These are phyloP conservation scores for Pugionium cornutum DNA, from an alignment of 345 rosid genomes.

Conservation along the genomic window DNA sequence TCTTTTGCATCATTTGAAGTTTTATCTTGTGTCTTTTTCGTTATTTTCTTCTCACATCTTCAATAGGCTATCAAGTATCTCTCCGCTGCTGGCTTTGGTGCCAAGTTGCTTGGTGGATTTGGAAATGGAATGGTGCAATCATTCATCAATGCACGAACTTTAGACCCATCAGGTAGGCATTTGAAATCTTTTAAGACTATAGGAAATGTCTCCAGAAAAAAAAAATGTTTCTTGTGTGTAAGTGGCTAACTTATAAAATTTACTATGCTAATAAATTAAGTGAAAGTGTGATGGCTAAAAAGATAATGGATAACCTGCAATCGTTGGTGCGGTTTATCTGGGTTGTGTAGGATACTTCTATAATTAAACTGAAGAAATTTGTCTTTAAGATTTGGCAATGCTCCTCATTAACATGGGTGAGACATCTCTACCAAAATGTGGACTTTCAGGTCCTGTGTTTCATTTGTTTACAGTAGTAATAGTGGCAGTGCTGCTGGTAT, in stretches of 20 bases:
- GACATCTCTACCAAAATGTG: neutral
- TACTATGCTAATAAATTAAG: neutral
- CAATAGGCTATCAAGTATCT: constrained; percentile 88
- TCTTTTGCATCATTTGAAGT: constrained; percentile 21
- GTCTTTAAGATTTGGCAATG: neutral
- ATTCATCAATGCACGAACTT: constrained; percentile 81
- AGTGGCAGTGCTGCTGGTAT: neutral
- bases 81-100: constrained; percentile 97
- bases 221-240: neutral
- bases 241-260: neutral
- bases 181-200: neutral
- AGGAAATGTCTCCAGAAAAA: neutral
- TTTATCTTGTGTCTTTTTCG: constrained; percentile 19
- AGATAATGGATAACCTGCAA: constrained; percentile 11
- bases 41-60: constrained; percentile 37
- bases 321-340: neutral
- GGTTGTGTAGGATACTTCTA: constrained; percentile 12
- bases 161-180: constrained; percentile 64
- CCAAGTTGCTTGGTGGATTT: constrained; percentile 86
- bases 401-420: neutral
- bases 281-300: neutral
- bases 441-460: neutral
- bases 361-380: neutral
- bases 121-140: constrained; percentile 98
- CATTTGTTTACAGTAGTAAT: constrained; percentile 4